phyloP scores from a whole-genome alignment of 805 yeast genomes.

The Candida ortonii region DNA sequence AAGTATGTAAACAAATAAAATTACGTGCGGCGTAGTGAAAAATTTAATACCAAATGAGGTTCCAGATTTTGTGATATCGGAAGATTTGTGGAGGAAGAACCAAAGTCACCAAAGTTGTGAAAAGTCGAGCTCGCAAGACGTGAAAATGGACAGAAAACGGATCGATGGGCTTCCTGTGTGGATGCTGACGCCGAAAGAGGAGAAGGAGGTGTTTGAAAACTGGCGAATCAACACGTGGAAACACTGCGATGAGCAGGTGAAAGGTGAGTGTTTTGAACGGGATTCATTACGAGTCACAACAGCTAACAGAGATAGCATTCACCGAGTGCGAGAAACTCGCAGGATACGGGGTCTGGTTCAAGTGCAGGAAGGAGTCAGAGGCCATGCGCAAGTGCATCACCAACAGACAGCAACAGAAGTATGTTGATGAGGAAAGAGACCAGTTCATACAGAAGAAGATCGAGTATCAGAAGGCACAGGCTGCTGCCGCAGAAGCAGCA shows the following conservation, averaged over 20 bases:
- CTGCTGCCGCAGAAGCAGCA: conserved; percentile 9
- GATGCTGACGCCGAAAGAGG: conserved; percentile 76
- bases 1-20: no score
- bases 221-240: conserved; percentile 68
- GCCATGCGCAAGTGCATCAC: conserved; percentile 63
- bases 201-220: conserved; percentile 65
- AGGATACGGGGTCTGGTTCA: conserved; percentile 65
- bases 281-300: no score
- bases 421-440: conserved; percentile 68
- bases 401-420: conserved; percentile 57
- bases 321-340: conserved; percentile 62
- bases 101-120: no score
- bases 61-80: no score
- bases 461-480: conserved; percentile 33
- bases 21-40: no score
- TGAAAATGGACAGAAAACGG: conserved; percentile 27
- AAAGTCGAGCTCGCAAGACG: no score
- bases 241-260: conserved; percentile 66
- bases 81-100: no score
- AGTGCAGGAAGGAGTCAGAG: conserved; percentile 58
- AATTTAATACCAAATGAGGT: no score
- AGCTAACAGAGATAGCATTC: conserved; percentile 49
- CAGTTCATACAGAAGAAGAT: conserved; percentile 57
- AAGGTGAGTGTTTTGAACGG: conserved; percentile 36
- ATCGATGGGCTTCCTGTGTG: conserved; percentile 58